Conservation (phyloP, 148 eudicot genomes). For the Arbutus unedo region DNA sequence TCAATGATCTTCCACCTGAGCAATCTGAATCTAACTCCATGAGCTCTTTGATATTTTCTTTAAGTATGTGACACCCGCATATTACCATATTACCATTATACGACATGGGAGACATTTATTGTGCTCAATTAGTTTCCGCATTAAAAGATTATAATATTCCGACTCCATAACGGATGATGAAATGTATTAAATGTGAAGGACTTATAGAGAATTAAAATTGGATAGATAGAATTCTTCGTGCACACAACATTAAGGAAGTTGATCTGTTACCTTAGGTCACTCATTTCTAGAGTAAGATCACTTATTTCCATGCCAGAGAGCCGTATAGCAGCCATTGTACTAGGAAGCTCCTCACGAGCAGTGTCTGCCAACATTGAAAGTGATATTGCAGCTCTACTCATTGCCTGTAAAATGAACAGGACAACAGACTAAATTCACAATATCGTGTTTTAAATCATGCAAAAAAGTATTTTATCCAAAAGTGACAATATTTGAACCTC, state of each 20-base stretch:
- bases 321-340: conserved; percentile 90
- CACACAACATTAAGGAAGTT: not conserved
- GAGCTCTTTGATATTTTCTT: not conserved
- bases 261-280: conserved; percentile 68
- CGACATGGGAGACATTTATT: not conserved
- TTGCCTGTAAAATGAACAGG: conserved; percentile 47
- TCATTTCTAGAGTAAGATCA: conserved; percentile 84
- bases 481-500: not conserved
- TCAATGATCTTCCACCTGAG: not conserved
- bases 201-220: not conserved
- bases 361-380: conserved; percentile 81
- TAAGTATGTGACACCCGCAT: not conserved
- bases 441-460: not conserved
- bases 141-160: not conserved
- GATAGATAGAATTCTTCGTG: not conserved
- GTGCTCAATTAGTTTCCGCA: not conserved
- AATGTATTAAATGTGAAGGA: not conserved
- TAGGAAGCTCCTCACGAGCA: conserved; percentile 83
- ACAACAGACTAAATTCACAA: not conserved
- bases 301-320: conserved; percentile 93
- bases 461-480: not conserved
- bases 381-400: conserved; percentile 74
- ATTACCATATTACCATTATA: not conserved
- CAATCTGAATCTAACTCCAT: not conserved
- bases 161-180: no score